Conservation (phyloP, 495 filamentous ascomycete species). For the Niebla homalea region DNA sequence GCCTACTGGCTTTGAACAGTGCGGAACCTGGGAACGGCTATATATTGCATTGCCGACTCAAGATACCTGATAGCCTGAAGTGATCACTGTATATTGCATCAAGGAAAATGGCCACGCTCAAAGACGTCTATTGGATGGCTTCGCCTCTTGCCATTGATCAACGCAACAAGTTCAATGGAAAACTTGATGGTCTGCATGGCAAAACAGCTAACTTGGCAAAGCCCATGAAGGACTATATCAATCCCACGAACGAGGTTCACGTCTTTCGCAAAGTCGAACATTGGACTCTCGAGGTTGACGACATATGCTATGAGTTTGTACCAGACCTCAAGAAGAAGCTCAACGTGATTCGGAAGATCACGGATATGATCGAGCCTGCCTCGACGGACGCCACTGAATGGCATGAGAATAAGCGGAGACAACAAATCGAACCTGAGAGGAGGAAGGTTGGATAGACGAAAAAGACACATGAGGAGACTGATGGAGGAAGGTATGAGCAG, state of each 20-base stretch:
- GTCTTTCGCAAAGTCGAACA: conserved; percentile 1
- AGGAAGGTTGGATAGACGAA: not conserved
- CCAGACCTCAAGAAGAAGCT: conserved; percentile 2
- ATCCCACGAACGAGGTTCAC: not conserved
- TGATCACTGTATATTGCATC: not conserved
- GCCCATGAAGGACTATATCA: not conserved
- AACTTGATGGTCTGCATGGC: not conserved
- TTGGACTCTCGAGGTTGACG: conserved; percentile 3
- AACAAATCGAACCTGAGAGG: not conserved
- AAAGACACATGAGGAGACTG: not conserved
- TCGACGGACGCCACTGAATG: conserved; percentile 1
- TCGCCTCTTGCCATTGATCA: not conserved
- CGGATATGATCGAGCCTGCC: not conserved
- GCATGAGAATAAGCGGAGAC: not conserved
- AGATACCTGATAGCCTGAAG: not conserved
- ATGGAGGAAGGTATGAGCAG: not conserved
- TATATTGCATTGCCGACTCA: not conserved
- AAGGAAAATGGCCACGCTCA: not conserved
- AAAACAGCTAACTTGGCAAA: not conserved
- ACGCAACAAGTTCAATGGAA: not conserved
- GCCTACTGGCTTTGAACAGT: no score
- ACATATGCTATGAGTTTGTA: not conserved
- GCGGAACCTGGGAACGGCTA: not conserved
- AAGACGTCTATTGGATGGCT: not conserved
- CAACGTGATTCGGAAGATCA: not conserved